Evolutionary conservation across 1,284 basidiomycete genomes (phyloP), one percentile per base, ranked within the genome.

Genomic region (Trametes versicolor): DNA sequence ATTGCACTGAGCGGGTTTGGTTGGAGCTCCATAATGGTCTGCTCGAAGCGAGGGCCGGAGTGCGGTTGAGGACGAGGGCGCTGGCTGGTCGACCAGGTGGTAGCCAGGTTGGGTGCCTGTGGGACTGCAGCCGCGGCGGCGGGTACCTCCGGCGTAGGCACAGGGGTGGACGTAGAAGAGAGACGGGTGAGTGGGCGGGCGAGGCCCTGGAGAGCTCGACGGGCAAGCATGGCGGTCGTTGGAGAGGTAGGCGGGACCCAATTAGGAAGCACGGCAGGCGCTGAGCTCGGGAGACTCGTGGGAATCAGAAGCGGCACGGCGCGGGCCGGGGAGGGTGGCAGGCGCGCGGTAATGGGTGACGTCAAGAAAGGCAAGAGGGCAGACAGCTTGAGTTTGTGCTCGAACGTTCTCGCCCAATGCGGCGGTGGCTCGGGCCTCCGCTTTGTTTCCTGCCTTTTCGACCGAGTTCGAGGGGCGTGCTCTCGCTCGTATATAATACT

Each of bases 1-100:
- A 98, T 96, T 2, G 97, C 97, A 66, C 93, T 94, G 69, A 92
- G 82, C n/a, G 96, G 92, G 66, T 89, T 88, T 0, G 97, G 97
- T 78, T 99, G 97, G 63, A 95, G 82, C 52, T 89, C 87, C 84
- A 96, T 87, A 49, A 82, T 81, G 23, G 93, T 94, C 83, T 99
- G 97, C 81, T 99, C 97, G 76, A 98, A 98, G 32, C 96, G 88
- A 19, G 95, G 92, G 57, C 88, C 86, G 13, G 84, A 85, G 36
- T 76, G 78, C 54, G 79, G 76, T 19, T 76, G 78, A 17, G 91
- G 88, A 53, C 92, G 89, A 29, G 85, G 79, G 36, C 76, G 81
- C 79, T 96, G 94, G 75, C 78, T 88, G 27, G 87, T 87, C 6
- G 93, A 93, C 94, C 94, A 96, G 71, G 91, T 90, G 48, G 83